Evolutionary conservation across 805 yeast genomes (phyloP).

Genomic region (Schizosaccharomyces lindneri): DNA sequence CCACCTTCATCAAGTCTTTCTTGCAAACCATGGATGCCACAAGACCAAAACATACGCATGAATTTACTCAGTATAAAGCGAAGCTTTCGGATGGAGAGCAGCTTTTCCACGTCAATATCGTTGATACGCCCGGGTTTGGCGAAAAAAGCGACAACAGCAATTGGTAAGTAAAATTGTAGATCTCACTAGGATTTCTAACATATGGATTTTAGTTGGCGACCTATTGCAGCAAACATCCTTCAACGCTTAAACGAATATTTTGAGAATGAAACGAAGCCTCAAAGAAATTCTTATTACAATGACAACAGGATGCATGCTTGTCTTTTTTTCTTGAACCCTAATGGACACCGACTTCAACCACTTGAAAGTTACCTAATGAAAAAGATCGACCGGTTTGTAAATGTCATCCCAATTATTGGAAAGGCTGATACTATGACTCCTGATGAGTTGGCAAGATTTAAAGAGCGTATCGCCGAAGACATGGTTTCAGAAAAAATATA

Average conservation of each 20-base stretch:
- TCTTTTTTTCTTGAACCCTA: constrained; percentile 49
- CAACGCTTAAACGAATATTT: neutral
- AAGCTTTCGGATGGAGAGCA: constrained; percentile 36
- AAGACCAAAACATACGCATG: constrained; percentile 14
- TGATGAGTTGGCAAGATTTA: constrained; percentile 32
- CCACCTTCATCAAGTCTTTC: constrained; percentile 58
- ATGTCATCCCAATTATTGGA: constrained; percentile 60
- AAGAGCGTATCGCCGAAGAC: constrained; percentile 30
- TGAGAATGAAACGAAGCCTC: neutral
- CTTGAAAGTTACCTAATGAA: constrained; percentile 52
- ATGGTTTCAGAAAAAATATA: constrained; percentile 34
- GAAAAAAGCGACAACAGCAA: constrained; percentile 43
- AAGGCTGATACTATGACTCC: constrained; percentile 60
- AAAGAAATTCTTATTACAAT: constrained; percentile 12
- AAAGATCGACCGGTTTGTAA: constrained; percentile 43
- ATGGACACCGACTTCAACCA: constrained; percentile 32
- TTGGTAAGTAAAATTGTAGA: constrained; percentile 14
- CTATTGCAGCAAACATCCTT: neutral
- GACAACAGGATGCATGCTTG: constrained; percentile 61
- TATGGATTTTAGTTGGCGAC: neutral
- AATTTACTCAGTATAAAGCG: constrained; percentile 17
- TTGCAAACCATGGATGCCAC: constrained; percentile 25
- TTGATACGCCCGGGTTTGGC: constrained; percentile 59
- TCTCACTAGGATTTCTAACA: neutral
- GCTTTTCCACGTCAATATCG: constrained; percentile 31